These are phyloP conservation scores for Cadophora sp. DNA, from an alignment of 2,329 filamentous ascomycete genomes.

Conservation along the genomic window DNA sequence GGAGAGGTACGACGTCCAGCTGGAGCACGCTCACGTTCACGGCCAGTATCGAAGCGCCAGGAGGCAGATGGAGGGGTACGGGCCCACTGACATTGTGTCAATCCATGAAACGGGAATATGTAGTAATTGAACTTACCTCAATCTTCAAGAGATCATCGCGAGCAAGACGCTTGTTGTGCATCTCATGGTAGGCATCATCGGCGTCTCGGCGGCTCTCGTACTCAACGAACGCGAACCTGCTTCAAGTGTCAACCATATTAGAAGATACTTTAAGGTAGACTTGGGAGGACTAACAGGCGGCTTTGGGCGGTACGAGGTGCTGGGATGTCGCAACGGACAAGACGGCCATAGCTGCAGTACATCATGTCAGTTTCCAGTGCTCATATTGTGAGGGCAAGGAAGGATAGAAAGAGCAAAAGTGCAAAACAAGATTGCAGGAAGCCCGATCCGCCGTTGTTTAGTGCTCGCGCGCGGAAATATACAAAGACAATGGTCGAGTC, in stretches of 20 bases:
- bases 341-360: conserved; percentile 82
- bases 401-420: conserved; percentile 36
- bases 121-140: conserved; percentile 68
- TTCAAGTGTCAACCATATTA: conserved; percentile 47
- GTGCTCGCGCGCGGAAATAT: conserved; percentile 38
- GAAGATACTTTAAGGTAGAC: conserved; percentile 36
- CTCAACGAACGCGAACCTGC: conserved; percentile 95
- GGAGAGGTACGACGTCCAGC: conserved; percentile 60
- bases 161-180: conserved; percentile 99
- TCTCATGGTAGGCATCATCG: conserved; percentile 98
- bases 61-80: conserved; percentile 97
- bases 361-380: conserved; percentile 37
- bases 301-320: conserved; percentile 92
- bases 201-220: conserved; percentile 98
- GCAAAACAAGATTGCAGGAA: conserved; percentile 37
- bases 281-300: conserved; percentile 77
- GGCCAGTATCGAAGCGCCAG: conserved; percentile 96
- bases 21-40: conserved; percentile 68
- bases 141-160: conserved; percentile 97
- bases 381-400: conserved; percentile 31
- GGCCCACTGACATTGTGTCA: conserved; percentile 77
- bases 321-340: conserved; percentile 98
- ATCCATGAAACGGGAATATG: not conserved
- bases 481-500: conserved; percentile 42
- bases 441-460: conserved; percentile 38